phyloP scores from a whole-genome alignment of 208 protist genomes.

The Trichomonas vaginalis region DNA sequence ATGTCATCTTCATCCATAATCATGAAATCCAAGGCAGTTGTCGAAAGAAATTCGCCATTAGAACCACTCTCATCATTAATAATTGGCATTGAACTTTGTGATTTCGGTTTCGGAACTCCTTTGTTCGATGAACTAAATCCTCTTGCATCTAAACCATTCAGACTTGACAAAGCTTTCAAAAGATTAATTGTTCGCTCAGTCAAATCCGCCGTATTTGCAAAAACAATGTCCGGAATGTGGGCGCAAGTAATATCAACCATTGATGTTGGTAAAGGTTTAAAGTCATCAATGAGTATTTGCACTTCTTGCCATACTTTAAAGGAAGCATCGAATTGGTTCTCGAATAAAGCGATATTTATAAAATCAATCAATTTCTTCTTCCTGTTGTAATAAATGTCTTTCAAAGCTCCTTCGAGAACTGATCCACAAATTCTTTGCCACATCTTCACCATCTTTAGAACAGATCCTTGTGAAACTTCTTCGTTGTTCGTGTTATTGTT shows the following conservation, averaged over 20 bases:
- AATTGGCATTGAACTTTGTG: neutral
- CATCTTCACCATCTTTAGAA: neutral
- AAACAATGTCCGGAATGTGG: neutral
- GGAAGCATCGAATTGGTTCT: neutral
- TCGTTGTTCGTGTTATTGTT: too few species aligned
- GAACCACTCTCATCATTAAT: neutral
- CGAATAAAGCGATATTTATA: neutral
- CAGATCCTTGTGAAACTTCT: neutral
- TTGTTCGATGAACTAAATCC: neutral
- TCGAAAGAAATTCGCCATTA: neutral
- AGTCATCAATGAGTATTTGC: neutral
- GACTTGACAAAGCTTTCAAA: neutral
- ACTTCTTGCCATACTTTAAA: slow-evolving; percentile 12
- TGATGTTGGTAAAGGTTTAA: neutral
- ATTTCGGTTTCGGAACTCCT: neutral
- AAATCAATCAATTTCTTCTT: neutral
- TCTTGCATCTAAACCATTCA: neutral
- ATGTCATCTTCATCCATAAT: neutral
- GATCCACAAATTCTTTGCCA: neutral
- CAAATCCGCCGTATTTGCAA: neutral
- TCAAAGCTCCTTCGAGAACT: neutral
- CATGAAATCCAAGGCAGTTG: neutral
- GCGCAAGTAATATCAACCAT: neutral
- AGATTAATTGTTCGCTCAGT: neutral
- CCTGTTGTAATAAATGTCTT: neutral